phyloP scores from a whole-genome alignment of 306 rosid species.

The Vigna angularis region DNA sequence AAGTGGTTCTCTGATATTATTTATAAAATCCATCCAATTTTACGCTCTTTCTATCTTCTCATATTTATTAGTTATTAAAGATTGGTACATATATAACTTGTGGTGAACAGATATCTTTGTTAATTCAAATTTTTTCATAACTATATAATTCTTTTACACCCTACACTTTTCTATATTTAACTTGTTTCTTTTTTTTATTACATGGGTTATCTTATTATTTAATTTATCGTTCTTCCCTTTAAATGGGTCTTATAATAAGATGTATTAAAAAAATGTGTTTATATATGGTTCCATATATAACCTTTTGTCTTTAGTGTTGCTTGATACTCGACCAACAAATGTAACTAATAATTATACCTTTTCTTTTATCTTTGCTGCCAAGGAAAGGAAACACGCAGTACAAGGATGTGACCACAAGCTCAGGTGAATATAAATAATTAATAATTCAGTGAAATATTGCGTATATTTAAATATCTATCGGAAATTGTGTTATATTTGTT shows the following conservation, averaged over 20 bases:
- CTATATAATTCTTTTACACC: neutral
- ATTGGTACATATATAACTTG: too few relatives aligned
- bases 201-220: neutral
- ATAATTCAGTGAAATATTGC: neutral
- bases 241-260: neutral
- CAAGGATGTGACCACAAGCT: neutral
- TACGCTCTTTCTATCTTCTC: too few relatives aligned
- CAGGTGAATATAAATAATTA: neutral
- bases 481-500: neutral
- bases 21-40: too few relatives aligned
- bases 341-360: slow-evolving; percentile 20
- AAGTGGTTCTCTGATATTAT: too few relatives aligned
- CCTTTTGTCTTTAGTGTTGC: neutral
- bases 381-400: slow-evolving; percentile 18
- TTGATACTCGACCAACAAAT: slow-evolving; percentile 18
- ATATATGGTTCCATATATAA: too few relatives aligned
- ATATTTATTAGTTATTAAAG: too few relatives aligned
- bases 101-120: too few relatives aligned
- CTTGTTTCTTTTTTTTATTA: neutral
- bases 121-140: neutral
- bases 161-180: neutral
- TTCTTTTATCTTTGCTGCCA: slow-evolving; percentile 25
- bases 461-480: neutral
- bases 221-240: neutral
- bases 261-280: too few relatives aligned